A percentile compares a stretch with the other conserved stretches of the same genome.
These are phyloP conservation scores for Cicer judaicum DNA, from an alignment of 306 rosid genomes.

Conservation along the genomic window DNA sequence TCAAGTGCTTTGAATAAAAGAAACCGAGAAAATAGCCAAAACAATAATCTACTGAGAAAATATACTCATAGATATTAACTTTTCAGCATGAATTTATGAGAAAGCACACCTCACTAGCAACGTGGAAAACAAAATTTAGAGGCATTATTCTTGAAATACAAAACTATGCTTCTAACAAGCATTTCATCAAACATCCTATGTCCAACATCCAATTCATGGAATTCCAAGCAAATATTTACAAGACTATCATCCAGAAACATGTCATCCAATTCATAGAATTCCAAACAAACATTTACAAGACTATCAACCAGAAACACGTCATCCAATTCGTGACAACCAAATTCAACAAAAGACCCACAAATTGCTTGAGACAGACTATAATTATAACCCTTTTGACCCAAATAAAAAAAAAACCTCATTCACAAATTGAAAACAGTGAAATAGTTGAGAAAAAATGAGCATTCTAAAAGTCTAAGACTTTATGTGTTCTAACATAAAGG, in stretches of 20 bases:
- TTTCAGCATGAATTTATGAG: constrained; percentile 19
- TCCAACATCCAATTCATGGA: constrained; percentile 45
- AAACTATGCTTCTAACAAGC: constrained; percentile 45
- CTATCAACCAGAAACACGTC: constrained; percentile 40
- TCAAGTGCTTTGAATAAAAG: constrained; percentile 14
- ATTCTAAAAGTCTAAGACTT: constrained; percentile 32
- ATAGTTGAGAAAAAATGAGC: constrained; percentile 2
- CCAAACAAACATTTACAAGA: constrained; percentile 34
- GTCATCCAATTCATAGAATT: constrained; percentile 38
- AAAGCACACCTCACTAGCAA: constrained; percentile 37
- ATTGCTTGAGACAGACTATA: constrained; percentile 41
- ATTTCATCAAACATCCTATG: constrained; percentile 54
- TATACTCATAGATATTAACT: constrained; percentile 46
- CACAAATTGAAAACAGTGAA: constrained; percentile 3
- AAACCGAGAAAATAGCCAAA: constrained; percentile 45
- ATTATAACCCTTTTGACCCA: constrained; percentile 36
- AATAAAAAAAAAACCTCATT: constrained; percentile 22
- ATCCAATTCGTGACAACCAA: constrained; percentile 18
- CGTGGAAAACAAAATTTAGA: constrained; percentile 28
- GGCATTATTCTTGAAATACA: constrained; percentile 42
- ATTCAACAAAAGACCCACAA: constrained; percentile 46
- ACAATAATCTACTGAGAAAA: constrained; percentile 41
- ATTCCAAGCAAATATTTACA: constrained; percentile 33
- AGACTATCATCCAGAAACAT: constrained; percentile 40
- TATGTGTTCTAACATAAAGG: not conserved